Base-by-base conservation (phyloP, 2,329 filamentous ascomycete genomes). In the Epichloe brachyelytri region DNA sequence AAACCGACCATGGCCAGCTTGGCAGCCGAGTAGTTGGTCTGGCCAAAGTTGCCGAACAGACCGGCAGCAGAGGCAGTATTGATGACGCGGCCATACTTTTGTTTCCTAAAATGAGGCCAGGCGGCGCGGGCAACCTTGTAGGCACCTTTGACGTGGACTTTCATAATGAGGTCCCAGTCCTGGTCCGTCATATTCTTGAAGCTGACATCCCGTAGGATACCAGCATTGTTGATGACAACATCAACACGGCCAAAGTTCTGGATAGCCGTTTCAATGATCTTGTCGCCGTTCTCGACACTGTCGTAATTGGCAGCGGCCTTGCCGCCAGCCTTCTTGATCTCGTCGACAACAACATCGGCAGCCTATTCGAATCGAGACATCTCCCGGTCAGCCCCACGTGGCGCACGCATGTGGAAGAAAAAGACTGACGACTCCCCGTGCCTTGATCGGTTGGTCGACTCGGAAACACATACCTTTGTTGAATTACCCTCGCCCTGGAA, bases 161-260 rank as follows among this genome's bases (percentile, higher is more conserved):
- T 85, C 71, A 91, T 87, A 66, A 96, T 86, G 59, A 96, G 73
- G 66, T 98, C 91, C 93, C 93, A 98, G 69, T 98, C 93, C 65
- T 85, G 72, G 68, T 98, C 93, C 69, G 85, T 93, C 80, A 97
- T 94, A 73, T 97, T 97, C 80, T 95, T 95, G 76, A 98, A 97
- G 78, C 87, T 91, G 65, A 97, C 70, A 72, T 97, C 90, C 55
- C 91, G 85, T 54, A 95, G 78, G 65, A 97, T 97, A 64, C 93
- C 91, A 55, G 93, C 93, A 66, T 97, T 98, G 79, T 98, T 98
- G 72, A 98, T 85, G 62, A 98, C 83, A 57, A 98, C 75, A 68
- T 98, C 91, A 70, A 98, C 80, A 62, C 91, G 87, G 59, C 91
- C 87, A 65, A 83, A 93, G 51, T 74, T 75, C 68, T 87, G 74